Base-by-base conservation (phyloP, 2,329 filamentous ascomycete species). In the Exophiala aquamarina region DNA sequence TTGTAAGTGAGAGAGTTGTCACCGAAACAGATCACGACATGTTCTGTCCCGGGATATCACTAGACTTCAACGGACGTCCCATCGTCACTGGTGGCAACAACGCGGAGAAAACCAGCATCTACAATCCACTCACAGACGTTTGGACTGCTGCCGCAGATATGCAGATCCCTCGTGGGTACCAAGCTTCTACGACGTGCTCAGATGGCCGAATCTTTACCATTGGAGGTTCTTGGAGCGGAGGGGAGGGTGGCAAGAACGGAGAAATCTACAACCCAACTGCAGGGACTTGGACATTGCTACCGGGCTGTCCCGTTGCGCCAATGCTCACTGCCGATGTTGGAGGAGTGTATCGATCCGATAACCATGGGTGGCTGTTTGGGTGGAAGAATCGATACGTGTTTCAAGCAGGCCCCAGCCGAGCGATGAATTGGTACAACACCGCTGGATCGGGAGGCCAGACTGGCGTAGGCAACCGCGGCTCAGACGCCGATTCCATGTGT, bases 371-470 rank as follows among this genome's bases (percentile, higher is more conserved):
- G 77, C 66, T 79, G 1, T 76, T 78, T 43, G 68, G 61, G 8
- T 79, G 75, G 71, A 76, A 69, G 50, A 61, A 67, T 43, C 64
- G 64, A 5, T 69, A 62, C 13, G 69, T 78, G 4, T 78, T 81
- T 59, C 77, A 81, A 55, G 78, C 76, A 2, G 78, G 78, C 0
- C 78, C 78, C 1, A 74, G 71, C 44, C 72, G 64, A 38, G 63
- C 66, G 1, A 79, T 81, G 73, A 74, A 83, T 57, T 83, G 80
- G 80, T 82, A 75, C 55, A 64, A 66, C 23, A 76, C 72, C 0
- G 57, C 56, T 1, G 72, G 70, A 15, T 61, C 60, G 23, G 78
- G 79, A 2, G 59, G 60, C 13, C 58, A 69, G 13, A 53, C 55
- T 3, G 52, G 59, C 8, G 77, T 76, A 1, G 77, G 77, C 0